Percentiles rank a stretch among this genome's conserved stretches.
Evolutionary conservation across 1,284 basidiomycete genomes (phyloP).

Genomic region (Volvariella surrecta): DNA sequence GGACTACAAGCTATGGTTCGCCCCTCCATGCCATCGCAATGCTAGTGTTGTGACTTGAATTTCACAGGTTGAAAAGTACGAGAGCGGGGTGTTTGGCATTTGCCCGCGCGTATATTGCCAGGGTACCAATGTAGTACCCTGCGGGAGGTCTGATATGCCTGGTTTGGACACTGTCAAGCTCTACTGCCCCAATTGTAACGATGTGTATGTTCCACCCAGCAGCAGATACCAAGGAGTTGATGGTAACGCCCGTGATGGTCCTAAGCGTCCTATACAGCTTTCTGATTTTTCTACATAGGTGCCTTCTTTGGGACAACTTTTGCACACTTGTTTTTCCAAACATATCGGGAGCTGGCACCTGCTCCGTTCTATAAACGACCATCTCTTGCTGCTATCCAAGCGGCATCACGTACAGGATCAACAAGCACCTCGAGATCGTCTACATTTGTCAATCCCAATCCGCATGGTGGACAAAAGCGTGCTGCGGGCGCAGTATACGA

Average conservation of each 20-base stretch:
- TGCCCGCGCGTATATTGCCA: slow-evolving; percentile 97
- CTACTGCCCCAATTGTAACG: slow-evolving; percentile 97
- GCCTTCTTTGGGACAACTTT: slow-evolving; percentile 99
- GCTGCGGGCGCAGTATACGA: slow-evolving; percentile 83
- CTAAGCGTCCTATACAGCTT: slow-evolving; percentile 10
- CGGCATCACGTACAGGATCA: slow-evolving; percentile 41
- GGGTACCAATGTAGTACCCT: slow-evolving; percentile 86
- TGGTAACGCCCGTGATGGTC: slow-evolving; percentile 37
- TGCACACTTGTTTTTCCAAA: slow-evolving; percentile 95
- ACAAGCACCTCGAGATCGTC: slow-evolving; percentile 40
- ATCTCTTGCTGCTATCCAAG: slow-evolving; percentile 36
- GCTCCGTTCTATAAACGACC: slow-evolving; percentile 78
- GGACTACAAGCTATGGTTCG: slow-evolving; percentile 92
- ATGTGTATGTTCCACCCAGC: slow-evolving; percentile 93
- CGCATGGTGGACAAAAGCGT: slow-evolving; percentile 80
- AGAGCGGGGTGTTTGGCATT: slow-evolving; percentile 85
- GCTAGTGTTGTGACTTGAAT: slow-evolving; percentile 3
- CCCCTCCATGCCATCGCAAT: slow-evolving; percentile 10
- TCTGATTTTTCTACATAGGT: slow-evolving; percentile 39
- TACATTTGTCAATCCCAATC: slow-evolving; percentile 74
- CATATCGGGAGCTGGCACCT: slow-evolving; percentile 85
- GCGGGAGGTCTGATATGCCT: slow-evolving; percentile 92
- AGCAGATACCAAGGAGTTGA: slow-evolving; percentile 95
- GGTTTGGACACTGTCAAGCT: slow-evolving; percentile 99
- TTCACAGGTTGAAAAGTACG: slow-evolving; percentile 89